Base-by-base conservation (phyloP, 352 stramenopile species). In the Pythium angustatum region DNA sequence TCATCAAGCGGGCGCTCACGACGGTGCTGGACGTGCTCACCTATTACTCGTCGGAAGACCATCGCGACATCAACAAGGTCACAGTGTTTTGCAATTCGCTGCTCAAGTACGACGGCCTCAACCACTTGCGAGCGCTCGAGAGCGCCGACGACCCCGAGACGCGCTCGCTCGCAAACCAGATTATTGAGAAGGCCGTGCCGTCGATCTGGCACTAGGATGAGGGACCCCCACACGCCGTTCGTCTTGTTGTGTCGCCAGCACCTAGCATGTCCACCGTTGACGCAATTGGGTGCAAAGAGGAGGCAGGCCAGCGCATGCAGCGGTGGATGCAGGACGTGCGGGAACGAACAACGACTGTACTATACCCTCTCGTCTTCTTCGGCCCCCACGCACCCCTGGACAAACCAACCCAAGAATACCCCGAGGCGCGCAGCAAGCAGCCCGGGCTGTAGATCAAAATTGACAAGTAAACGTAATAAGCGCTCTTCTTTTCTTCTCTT, bases 31-130 rank as follows among this genome's bases (percentile, higher is more conserved):
- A 91, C 51, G 81, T 91, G 50, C 62, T 93, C 24, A 78, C 75
- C 59, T 83, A 87, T 38, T 87, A 90, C 44, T 55, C 90, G 67
- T 90, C 83, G 21, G 70, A 77, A 30, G 78, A 88, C 40, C 78
- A 87, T 47, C 83, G 83, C 26, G 81, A 93, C 63, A 77, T 93
- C 71, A 88, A 82, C 71, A 91, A 91, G 40, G 79, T 93, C 55
- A 90, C 79, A 24, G 81, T 93, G 17, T 90, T 93, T 56, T 93
- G 83, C 81, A 93, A 93, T 65, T 87, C 83, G 40, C 71, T 93
- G 52, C 61, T 93, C 64, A 73, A 86, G 53, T 70, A 91, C 70
- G 83, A 93, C 50, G 80, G 81, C 0, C 71, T 93, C 34, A 90
- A 90, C 51, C 71, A 79, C 45, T 62, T 93, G 22, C 83, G 79